A percentile compares a stretch with the other conserved stretches of the same genome.
Conservation (phyloP, 768 basidiomycete genomes). For the Suillus ampliporus region DNA sequence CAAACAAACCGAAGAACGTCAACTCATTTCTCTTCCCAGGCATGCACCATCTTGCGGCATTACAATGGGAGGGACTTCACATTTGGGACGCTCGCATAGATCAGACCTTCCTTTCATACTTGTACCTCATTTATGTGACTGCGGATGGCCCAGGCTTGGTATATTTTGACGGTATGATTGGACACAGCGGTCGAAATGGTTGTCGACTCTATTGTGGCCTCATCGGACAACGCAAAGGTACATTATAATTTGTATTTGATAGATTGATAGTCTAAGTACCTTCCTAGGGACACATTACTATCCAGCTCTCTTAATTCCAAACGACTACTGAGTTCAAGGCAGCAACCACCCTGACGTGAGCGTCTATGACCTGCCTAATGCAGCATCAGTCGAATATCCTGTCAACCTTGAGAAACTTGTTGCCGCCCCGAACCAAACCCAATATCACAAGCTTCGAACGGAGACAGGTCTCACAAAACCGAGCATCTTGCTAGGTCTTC, state of each 20-base stretch:
- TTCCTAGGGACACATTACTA: constrained; percentile 37
- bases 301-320: constrained; percentile 34
- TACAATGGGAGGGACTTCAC: no score
- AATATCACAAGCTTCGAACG: constrained; percentile 31
- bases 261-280: no score
- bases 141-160: no score
- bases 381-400: constrained; percentile 15
- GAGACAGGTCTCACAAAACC: constrained; percentile 43
- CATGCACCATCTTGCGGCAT: no score
- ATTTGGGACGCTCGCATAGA: no score
- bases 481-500: constrained; percentile 43
- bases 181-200: constrained; percentile 36
- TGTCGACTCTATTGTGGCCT: constrained; percentile 42
- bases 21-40: no score
- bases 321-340: constrained; percentile 30
- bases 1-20: no score
- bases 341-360: constrained; percentile 38
- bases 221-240: constrained; percentile 32
- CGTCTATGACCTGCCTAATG: constrained; percentile 19
- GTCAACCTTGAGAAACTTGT: constrained; percentile 2
- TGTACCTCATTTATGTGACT: no score
- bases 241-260: no score
- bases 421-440: constrained; percentile 14
- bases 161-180: no score
- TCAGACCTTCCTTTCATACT: no score